Evolutionary conservation across 768 basidiomycete genomes (phyloP), one percentile per base, ranked within the genome.

Genomic region (Boletus reticuloceps): DNA sequence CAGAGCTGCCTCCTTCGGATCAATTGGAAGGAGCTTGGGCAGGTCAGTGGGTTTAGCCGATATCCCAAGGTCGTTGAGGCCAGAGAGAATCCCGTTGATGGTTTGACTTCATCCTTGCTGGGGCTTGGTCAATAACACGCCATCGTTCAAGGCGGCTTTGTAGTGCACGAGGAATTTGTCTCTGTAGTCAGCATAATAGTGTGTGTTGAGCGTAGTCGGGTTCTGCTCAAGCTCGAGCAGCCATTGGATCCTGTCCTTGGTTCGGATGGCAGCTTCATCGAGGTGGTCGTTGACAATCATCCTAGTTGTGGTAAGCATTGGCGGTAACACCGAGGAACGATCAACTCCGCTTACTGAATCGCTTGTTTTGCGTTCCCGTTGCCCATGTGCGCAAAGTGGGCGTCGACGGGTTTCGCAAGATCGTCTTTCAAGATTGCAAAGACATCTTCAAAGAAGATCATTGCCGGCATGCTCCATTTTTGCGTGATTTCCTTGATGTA

Each of bases 1-100:
- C 17, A 89, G 59, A 0, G 83, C 83, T 0, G 79, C 76, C 38
- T 83, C 84, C 74, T 76, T 78, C 3, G 70, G 70, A 55, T 87
- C 84, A 0, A 73, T 53, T 0, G 80, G 77, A 4, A 84, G 72
- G 0, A 88, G 61, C 59, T 76, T 82, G 0, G 76, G 59, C 0
- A 88, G 58, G 50, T 84, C 81, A 4, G 69, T 68, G 0, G 75
- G 65, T 37, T 73, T 68, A 4, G 71, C 74, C 0, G 55, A 12
- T 13, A 84, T 60, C 4, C 69, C 70, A 2, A 63, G 1, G 9
- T 59, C 51, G 7, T 34, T 47, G 5, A 70, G 58, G 32, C 31
- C 20, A 6, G 60, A 22, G 6, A 65, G 36, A 3, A 75, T 66
- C 12, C 70, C 74, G 4, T 60, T 65, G 13, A 82, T 62, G 0